Evolutionary conservation across 2,329 filamentous ascomycete genomes (phyloP).

Genomic region (Xylaria sp.): DNA sequence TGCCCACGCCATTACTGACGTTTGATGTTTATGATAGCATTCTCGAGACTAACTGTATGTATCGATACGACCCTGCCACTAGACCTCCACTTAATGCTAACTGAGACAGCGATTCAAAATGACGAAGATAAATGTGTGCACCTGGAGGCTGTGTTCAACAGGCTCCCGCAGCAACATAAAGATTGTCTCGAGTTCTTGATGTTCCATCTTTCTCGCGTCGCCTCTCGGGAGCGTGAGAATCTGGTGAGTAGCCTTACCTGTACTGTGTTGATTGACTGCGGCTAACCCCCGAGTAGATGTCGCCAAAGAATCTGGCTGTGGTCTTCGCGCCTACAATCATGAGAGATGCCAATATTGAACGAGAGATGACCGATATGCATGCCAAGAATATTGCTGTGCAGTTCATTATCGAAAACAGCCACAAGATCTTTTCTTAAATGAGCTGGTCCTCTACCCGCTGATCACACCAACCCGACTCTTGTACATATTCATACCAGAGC

Average conservation of each 20-base stretch:
- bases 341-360: conserved; percentile 84
- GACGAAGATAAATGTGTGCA: conserved; percentile 69
- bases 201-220: conserved; percentile 88
- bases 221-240: conserved; percentile 81
- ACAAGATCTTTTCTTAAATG: conserved; percentile 71
- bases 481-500: conserved; percentile 30
- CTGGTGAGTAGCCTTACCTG: conserved; percentile 57
- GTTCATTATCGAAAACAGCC: conserved; percentile 88
- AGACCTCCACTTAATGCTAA: conserved; percentile 11
- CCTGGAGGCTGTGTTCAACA: conserved; percentile 72
- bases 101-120: conserved; percentile 62
- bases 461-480: conserved; percentile 17
- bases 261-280: background rate
- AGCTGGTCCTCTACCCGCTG: conserved; percentile 3
- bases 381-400: conserved; percentile 90
- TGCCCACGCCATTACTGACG: conserved; percentile 86
- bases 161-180: conserved; percentile 80
- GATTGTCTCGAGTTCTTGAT: conserved; percentile 93
- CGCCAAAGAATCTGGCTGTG: conserved; percentile 90
- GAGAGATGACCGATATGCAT: conserved; percentile 96
- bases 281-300: conserved; percentile 67
- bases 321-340: conserved; percentile 98
- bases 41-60: conserved; percentile 76
- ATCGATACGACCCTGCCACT: background rate
- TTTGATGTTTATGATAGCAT: conserved; percentile 91